Conservation (phyloP, 306 rosid species). For the Ziziphus jujuba region DNA sequence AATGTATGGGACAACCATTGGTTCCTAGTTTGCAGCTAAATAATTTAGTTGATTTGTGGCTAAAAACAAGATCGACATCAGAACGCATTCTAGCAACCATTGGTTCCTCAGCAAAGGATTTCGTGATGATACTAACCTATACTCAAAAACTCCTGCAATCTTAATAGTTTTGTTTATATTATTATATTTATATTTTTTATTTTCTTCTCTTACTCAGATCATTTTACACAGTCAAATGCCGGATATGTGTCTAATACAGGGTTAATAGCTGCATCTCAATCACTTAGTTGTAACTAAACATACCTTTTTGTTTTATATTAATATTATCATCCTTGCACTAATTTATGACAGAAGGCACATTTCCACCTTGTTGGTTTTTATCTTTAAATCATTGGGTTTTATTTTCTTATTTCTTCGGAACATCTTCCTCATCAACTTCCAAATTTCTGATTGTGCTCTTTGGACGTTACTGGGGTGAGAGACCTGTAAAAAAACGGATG, state of each 20-base stretch:
- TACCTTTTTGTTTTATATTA: not conserved
- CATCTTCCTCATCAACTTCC: too few relatives aligned
- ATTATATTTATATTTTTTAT: too few relatives aligned
- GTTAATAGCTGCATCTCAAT: not conserved
- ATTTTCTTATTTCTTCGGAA: too few relatives aligned
- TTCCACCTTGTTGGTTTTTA: too few relatives aligned
- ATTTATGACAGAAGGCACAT: too few relatives aligned
- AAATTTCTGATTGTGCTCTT: too few relatives aligned
- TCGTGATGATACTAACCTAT: conserved; percentile 80
- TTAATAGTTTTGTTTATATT: conserved; percentile 27
- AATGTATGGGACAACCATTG: conserved; percentile 89
- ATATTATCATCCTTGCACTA: too few relatives aligned
- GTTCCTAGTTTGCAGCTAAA: conserved; percentile 61
- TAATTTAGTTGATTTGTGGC: conserved; percentile 81
- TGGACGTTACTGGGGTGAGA: too few relatives aligned
- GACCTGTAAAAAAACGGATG: too few relatives aligned
- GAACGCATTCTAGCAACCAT: conserved; percentile 59
- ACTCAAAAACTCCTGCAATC: conserved; percentile 56
- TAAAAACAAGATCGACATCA: conserved; percentile 54
- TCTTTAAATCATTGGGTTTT: too few relatives aligned
- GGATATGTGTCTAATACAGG: not conserved
- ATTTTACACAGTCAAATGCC: conserved; percentile 1
- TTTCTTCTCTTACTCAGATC: not conserved
- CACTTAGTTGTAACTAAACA: conserved; percentile 13
- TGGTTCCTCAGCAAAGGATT: conserved; percentile 92